Percentiles rank a stretch among this genome's conserved stretches.
These are phyloP conservation scores for Nakazawaea ernobii DNA, from an alignment of 805 yeast genomes.

Conservation along the genomic window DNA sequence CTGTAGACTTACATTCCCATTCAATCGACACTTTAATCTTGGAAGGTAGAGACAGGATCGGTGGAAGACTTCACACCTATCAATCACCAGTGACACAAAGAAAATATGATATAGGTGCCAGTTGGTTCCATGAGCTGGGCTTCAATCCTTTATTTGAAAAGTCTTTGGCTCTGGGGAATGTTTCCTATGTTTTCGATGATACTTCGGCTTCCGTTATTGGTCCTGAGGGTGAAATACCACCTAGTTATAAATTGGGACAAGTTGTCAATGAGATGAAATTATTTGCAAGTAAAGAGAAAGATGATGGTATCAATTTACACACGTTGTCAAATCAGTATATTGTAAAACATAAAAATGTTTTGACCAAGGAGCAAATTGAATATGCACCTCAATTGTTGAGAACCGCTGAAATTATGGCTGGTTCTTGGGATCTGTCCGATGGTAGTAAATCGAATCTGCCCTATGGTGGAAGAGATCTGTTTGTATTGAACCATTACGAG, in stretches of 20 bases:
- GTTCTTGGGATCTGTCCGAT: constrained; percentile 25
- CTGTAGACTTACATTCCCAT: constrained; percentile 29
- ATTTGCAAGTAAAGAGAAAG: constrained; percentile 26
- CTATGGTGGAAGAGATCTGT: constrained; percentile 27
- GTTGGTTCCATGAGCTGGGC: constrained; percentile 48
- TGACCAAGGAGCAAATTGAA: constrained; percentile 20
- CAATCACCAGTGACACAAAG: constrained; percentile 18
- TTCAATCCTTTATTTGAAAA: constrained; percentile 33
- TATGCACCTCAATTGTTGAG: constrained; percentile 24
- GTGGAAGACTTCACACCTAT: constrained; percentile 36
- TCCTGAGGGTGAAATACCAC: constrained; percentile 20
- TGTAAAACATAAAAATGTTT: constrained; percentile 12
- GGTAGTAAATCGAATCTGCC: constrained; percentile 20
- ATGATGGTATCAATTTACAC: constrained; percentile 20
- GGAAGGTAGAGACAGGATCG: constrained; percentile 44
- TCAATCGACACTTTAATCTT: constrained; percentile 35
- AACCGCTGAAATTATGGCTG: constrained; percentile 23
- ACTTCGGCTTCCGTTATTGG: constrained; percentile 26
- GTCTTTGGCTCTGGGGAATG: constrained; percentile 18
- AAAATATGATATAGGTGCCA: constrained; percentile 44
- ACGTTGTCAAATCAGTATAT: constrained; percentile 21
- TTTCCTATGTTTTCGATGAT: constrained; percentile 24
- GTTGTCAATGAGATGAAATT: constrained; percentile 27
- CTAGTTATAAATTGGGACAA: constrained; percentile 23
- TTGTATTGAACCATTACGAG: constrained; percentile 21